Evolutionary conservation across 2,329 filamentous ascomycete genomes (phyloP), one percentile per base, ranked within the genome.

Genomic region (Nemania serpens): DNA sequence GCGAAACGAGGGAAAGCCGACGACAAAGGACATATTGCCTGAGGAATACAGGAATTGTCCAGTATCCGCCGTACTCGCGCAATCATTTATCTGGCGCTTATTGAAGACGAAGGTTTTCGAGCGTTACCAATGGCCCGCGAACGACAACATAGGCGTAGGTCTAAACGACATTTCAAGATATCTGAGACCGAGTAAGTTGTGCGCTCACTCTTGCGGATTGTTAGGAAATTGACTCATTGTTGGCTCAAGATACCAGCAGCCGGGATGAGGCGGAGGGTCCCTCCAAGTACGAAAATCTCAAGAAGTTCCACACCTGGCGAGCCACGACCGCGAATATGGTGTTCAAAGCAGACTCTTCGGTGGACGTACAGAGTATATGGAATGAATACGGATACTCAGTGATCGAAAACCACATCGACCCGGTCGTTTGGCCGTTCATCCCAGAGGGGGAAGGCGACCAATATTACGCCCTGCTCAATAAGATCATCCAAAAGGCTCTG

Each of bases 11-110:
- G 13, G 39, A 43, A 18, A 39, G 50, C 15, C n/a, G n/a, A 22
- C 17, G 13, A 2, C 22, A 11, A 18, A 12, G 6, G 9, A 18
- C 17, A 9, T 36, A 11, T 43, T 42, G 22, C 54, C 54, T 2
- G 45, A 56, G 36, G 2, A 4, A 17, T 56, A 56, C 34, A 45
- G 29, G n/a, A 22, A 49, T 12, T 56, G 45, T n/a, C 45, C 45
- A 36, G 36, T 12, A 17, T 56, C 36, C 12, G 45, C 54, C n/a
- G 45, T n/a, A 17, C 34, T 49, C 33, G 54, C 45, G 12, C 45
- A 56, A 49, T 56, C 54, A 17, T 56, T 56, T 29, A 15, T 56
- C 22, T 56, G 54, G 54, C 54, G 36, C 22, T 12, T 56, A 7
- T 34, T 56, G 34, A 20, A 42, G 11, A 42, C 15, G 7, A 34